These are phyloP conservation scores for Penicillium cataractarum DNA, from an alignment of 495 filamentous ascomycete genomes.

Conservation along the genomic window DNA sequence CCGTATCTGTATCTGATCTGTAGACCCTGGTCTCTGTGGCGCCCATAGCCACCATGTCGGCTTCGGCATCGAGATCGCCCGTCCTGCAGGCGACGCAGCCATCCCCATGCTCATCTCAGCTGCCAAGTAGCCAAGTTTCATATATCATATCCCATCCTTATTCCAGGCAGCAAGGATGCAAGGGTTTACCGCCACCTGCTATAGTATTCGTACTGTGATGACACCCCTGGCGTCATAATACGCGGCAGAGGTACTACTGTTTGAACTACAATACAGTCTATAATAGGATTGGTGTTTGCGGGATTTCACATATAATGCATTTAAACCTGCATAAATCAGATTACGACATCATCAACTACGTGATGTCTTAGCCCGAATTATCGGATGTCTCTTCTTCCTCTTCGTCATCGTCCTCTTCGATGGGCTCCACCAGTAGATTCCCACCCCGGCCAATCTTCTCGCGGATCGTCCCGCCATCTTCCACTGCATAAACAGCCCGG, in stretches of 20 bases:
- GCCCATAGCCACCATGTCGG: neutral
- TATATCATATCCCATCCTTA: neutral
- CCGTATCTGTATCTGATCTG: neutral
- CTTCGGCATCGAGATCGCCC: neutral
- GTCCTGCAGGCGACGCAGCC: neutral
- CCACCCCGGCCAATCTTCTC: constrained; percentile 80
- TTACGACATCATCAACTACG: neutral
- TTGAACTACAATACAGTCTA: neutral
- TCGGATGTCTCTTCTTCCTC: constrained; percentile 33
- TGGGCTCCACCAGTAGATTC: constrained; percentile 83
- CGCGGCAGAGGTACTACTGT: no score
- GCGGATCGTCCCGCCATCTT: constrained; percentile 62
- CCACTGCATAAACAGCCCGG: constrained; percentile 71
- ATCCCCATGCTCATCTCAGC: neutral
- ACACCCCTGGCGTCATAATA: neutral
- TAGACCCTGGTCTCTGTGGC: neutral
- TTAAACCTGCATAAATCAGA: neutral
- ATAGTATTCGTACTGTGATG: neutral
- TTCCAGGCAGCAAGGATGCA: neutral
- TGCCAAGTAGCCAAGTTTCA: neutral
- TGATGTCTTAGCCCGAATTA: neutral
- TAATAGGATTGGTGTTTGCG: neutral
- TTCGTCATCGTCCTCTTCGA: constrained; percentile 60
- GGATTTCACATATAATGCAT: neutral
- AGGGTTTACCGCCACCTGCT: neutral